Conservation (phyloP, 2,329 filamentous ascomycete species). For the Aspergillus ustus region DNA sequence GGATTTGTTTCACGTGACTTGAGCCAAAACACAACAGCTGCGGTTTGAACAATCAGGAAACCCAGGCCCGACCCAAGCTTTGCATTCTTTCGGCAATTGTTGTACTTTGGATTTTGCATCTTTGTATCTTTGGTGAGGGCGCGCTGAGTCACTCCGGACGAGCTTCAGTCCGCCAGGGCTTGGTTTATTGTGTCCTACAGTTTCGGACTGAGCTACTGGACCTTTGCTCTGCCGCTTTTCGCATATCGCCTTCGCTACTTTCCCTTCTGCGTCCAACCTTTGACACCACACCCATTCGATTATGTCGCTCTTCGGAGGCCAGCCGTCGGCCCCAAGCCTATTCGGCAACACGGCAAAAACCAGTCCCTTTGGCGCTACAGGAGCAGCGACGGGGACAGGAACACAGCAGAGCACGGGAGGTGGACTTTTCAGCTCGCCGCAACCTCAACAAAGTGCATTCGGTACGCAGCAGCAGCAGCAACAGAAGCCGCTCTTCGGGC, state of each 20-base stretch:
- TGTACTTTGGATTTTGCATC: conserved; percentile 1
- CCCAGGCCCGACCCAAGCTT: conserved; percentile 2
- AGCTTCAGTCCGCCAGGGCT: not conserved
- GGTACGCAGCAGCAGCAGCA: conserved; percentile 22
- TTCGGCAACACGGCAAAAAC: conserved; percentile 36
- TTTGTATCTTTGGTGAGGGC: not conserved
- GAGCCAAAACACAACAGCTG: conserved; percentile 24
- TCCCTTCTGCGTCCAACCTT: not conserved
- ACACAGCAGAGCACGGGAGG: conserved; percentile 28
- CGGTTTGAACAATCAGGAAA: not conserved
- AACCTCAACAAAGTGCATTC: conserved; percentile 14
- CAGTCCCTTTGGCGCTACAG: conserved; percentile 42
- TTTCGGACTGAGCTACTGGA: conserved; percentile 3
- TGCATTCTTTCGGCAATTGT: conserved; percentile 1
- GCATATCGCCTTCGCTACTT: not conserved
- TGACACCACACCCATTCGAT: not conserved
- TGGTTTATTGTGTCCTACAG: conserved; percentile 4
- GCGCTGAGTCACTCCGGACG: conserved; percentile 4
- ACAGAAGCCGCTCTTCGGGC: conserved; percentile 37
- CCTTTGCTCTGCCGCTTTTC: conserved; percentile 1
- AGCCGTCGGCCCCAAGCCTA: conserved; percentile 35
- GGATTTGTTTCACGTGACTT: conserved; percentile 20
- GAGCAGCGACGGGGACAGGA: conserved; percentile 3
- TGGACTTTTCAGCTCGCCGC: conserved; percentile 33
- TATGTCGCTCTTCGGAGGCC: conserved; percentile 47